These are phyloP conservation scores for Cetraspora pellucida DNA, from an alignment of 192 early-diverging fungal species.

Conservation along the genomic window DNA sequence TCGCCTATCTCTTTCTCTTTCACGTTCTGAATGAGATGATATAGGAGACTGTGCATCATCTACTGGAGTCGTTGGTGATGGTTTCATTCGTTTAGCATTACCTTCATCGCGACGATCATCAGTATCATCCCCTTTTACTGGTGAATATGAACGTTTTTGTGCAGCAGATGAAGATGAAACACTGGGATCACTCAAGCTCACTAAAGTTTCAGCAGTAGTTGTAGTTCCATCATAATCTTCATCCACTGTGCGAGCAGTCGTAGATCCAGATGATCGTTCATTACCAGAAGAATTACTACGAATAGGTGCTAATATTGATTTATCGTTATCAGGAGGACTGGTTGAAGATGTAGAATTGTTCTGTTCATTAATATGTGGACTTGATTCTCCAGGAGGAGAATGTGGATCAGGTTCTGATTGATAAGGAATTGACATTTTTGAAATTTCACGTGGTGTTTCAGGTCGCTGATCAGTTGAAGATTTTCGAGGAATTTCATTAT, in stretches of 20 bases:
- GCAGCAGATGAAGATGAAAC: neutral
- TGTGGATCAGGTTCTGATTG: conserved; percentile 18
- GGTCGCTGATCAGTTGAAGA: conserved; percentile 21
- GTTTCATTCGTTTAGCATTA: conserved; percentile 20
- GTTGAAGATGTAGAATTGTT: neutral
- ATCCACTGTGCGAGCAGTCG: conserved; percentile 12
- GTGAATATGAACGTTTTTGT: conserved; percentile 24
- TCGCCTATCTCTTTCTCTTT: conserved; percentile 29
- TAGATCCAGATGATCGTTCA: neutral
- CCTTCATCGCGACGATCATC: conserved; percentile 26
- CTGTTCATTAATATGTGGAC: neutral
- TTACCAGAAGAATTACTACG: neutral
- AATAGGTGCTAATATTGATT: conserved; percentile 21
- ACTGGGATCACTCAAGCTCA: neutral
- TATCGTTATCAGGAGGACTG: conserved; percentile 14
- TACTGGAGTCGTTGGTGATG: neutral
- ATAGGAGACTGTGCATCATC: conserved; percentile 8
- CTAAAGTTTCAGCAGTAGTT: neutral
- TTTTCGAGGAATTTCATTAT: conserved; percentile 3
- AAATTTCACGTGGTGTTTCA: neutral
- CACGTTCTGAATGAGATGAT: conserved; percentile 13
- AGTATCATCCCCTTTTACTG: conserved; percentile 3
- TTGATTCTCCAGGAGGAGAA: neutral
- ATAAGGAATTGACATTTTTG: conserved; percentile 15
- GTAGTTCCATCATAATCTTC: conserved; percentile 29